Evolutionary conservation across 2,329 filamentous ascomycete genomes (phyloP), one percentile per base, ranked within the genome.

Genomic region (Diaporthe sp.): DNA sequence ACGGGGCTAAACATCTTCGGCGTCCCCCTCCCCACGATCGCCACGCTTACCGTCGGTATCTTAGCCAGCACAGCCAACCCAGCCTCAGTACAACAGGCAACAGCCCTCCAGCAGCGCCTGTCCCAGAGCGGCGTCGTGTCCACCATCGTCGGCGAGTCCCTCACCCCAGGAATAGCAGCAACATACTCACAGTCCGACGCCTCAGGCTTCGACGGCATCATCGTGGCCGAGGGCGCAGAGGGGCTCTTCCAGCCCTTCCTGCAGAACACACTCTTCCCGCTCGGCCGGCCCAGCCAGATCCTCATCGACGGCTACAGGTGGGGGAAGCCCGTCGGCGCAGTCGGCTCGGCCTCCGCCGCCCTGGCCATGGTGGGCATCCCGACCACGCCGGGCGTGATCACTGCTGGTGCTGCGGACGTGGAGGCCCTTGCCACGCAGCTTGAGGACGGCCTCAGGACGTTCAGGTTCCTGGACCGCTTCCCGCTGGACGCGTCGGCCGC

Each of bases 121-220:
- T 80, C 81, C 2, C 79, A 81, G 7, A 80, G 86, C 72, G 90
- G 90, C 3, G 87, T 94, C 2, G 86, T 87, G 22, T 86, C 91
- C 1, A 84, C 87, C 1, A 84, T 94, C 50, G 88, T 95, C 0
- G 92, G 86, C 1, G 92, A 94, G 83, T 83, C 81, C 2, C 85
- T 93, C 0, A 81, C 78, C 1, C 77, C 82, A 0, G 89, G 88
- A 22, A 86, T 93, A 30, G 88, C 92, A 78, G 85, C 87, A 79
- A 93, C 92, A 0, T 95, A 95, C 82, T 89, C 90, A 8, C 86
- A 87, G 1, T 88, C 92, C 1, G 91, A 94, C 75, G 93, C 91
- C 0, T 87, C 86, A 0, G 84, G 84, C 17, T 93, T 92, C 76
- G 92, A 93, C 78, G 89, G 87, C 47, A 84, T 94, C n/a, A 81